Evolutionary conservation across 805 yeast species (phyloP), one percentile per base, ranked within the genome.

Genomic region (Hanseniaspora hatyaiensis): DNA sequence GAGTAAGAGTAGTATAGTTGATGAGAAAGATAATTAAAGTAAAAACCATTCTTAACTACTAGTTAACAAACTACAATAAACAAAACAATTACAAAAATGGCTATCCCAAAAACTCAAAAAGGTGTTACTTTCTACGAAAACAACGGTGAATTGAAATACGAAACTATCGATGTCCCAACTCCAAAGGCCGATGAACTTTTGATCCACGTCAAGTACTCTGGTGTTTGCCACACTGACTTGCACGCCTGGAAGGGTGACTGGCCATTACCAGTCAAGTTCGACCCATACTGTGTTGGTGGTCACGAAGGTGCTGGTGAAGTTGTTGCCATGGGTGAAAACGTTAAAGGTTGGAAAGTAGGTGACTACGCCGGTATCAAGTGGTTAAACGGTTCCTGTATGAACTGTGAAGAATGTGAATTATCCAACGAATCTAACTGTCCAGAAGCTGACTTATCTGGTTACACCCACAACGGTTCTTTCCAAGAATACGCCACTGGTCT

Each of bases 211-310:
- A 78, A 77, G 68, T 85, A 79, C 73, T 77, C 94, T 26, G 95
- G 95, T 66, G 94, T 85, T 50, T 85, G 95, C 68, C 95, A 87
- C 72, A 84, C 95, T 32, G 95, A 85, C 62, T 74, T 86, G 64
- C 95, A 86, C 70, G 94, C 94, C 49, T 83, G 92, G 88, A 77
- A 82, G 63, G 94, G 94, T 59, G 95, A 85, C 69, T 85, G 94
- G 94, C 92, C 94, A 45, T 69, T 81, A 63, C 75, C 68, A 54
- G 75, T 56, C 23, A 40, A 40, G 33, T 47, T 47, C 19, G 54
- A 70, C 70, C 66, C 77, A 56, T 82, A 82, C 34, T 67, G 77
- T 56, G 80, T 77, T 40, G 83, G 83, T 57, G 83, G 83, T 60
- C 83, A 77, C 64, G 83, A 77, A 65, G 83, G 83, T 69, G 81